Base-by-base conservation (phyloP, 805 yeast species). In the Tanozyma kutaoensis region DNA sequence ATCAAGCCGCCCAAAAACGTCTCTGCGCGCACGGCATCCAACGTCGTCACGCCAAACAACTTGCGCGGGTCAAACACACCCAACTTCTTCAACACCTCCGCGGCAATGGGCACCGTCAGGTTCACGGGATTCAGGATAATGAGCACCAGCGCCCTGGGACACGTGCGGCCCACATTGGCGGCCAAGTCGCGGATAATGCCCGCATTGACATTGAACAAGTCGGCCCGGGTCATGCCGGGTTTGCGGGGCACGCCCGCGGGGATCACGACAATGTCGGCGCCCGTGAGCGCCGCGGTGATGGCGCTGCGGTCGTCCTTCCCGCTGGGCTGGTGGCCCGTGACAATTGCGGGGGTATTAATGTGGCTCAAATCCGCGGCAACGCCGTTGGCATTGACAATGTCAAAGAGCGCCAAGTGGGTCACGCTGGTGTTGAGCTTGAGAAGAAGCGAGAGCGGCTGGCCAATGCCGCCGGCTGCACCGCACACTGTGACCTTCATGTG, bases 391-490 rank as follows among this genome's bases (percentile, higher is more conserved):
- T 75, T 70, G 46, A 80, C 86, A 24, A 85, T 84, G 61, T 85
- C 95, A 55, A 72, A 84, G 32, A 84, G 65, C 4, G 93, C 72
- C 40, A 84, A 63, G 40, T 76, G 73, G 33, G 64, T 61, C 26
- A 76, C 66, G 28, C 64, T 60, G 22, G 71, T 72, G 41, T 73
- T 70, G 33, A 82, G 59, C 55, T 84, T 84, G 41, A 84, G 62
- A 36, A 84, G 65, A 29, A 85, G 69, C 10, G 94, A 81, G 35
- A 84, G 65, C 23, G 95, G 93, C 63, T 85, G 95, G 30, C 95
- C 95, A 48, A 84, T 84, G 34, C 95, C 95, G 43, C 94, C 94
- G 29, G 88, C 85, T 32, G 95, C 95, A 38, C 95, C 95, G 28
- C 76, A 65, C 33, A 84, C 85, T 30, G 93, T 69, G 28, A 81